Evolutionary conservation across 345 rosid genomes (phyloP), one percentile per base, ranked within the genome.

Genomic region (Schrenkiella parvula): DNA sequence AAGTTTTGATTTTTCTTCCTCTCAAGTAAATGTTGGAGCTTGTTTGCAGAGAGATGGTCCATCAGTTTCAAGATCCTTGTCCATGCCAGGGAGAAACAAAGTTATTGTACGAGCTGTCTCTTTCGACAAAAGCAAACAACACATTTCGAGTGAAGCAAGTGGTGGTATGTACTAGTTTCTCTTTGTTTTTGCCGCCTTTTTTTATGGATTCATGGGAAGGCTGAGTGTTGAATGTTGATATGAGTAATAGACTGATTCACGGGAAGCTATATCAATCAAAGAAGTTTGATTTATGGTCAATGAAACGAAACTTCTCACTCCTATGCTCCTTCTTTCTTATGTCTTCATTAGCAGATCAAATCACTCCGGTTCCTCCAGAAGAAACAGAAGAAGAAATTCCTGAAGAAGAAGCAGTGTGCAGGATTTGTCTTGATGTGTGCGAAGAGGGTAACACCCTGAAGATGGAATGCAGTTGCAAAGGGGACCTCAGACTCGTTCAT

Each of bases 391-490:
- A 91, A 84, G 96, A 93, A 78, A 93, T 93, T 59, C 92, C 95
- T 12, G 98, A 93, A 84, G 98, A 93, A 80, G 97, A 93, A 76
- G 98, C 98, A 2, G 86, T 86, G 42, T 91, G 98, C 81, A 82
- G 97, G 83, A 93, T 93, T 61, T 93, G 97, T 79, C 80, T 86
- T 17, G 98, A 91, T 55, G 85, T 48, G 47, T 93, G 97, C 39
- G 83, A 89, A 59, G 98, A 91, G 81, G 89, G 82, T 46, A 93
- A 89, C 80, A 93, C 95, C 4, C 86, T 93, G 67, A 93, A 93
- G 85, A 88, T 88, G 98, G 98, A 91, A 78, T 93, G 98, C 84
- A 84, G 95, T 63, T 93, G 98, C 86, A 93, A 88, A 82, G 98
- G 98, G 18, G 96, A 74, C 54, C 97, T 93, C 28, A 84, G 85